A percentile compares a stretch with the other conserved stretches of the same genome.
Evolutionary conservation across 768 basidiomycete genomes (phyloP).

Genomic region (Filobasidium wieringae): DNA sequence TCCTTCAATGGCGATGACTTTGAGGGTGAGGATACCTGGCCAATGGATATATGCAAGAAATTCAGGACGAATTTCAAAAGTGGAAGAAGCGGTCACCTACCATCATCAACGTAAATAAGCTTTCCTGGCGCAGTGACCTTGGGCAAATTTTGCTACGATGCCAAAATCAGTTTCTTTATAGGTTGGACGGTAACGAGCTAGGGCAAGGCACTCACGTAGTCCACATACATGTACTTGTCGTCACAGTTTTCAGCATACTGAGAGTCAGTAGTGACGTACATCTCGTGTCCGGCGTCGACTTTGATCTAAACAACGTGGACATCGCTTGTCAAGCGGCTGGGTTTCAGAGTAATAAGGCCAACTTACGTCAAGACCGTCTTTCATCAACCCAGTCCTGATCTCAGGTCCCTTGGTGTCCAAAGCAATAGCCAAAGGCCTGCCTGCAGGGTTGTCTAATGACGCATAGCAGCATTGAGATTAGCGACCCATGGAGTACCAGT

Average conservation of each 20-base stretch:
- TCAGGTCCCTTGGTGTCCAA: constrained; percentile 99
- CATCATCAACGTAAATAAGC: constrained; percentile 94
- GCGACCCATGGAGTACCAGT: background rate
- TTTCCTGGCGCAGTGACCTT: constrained; percentile 97
- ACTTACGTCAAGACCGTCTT: constrained; percentile 70
- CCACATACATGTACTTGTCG: constrained; percentile 75
- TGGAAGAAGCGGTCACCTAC: constrained; percentile 39
- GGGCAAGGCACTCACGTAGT: constrained; percentile 58
- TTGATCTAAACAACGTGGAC: constrained; percentile 48
- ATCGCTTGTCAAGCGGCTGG: background rate
- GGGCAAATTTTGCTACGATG: constrained; percentile 53
- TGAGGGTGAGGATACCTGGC: constrained; percentile 72
- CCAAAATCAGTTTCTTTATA: background rate
- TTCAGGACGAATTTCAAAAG: background rate
- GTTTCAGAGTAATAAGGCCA: background rate
- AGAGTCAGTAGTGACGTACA: constrained; percentile 72
- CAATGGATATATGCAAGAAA: background rate
- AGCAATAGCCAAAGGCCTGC: constrained; percentile 92
- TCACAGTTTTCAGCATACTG: constrained; percentile 68
- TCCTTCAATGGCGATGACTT: constrained; percentile 80
- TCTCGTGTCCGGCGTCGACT: constrained; percentile 84
- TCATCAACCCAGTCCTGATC: constrained; percentile 92
- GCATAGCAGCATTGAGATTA: background rate
- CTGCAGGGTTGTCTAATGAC: constrained; percentile 51
- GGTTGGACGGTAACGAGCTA: background rate